Base-by-base conservation (phyloP, 441 rosid genomes). In the Flueggea neowawraea region DNA sequence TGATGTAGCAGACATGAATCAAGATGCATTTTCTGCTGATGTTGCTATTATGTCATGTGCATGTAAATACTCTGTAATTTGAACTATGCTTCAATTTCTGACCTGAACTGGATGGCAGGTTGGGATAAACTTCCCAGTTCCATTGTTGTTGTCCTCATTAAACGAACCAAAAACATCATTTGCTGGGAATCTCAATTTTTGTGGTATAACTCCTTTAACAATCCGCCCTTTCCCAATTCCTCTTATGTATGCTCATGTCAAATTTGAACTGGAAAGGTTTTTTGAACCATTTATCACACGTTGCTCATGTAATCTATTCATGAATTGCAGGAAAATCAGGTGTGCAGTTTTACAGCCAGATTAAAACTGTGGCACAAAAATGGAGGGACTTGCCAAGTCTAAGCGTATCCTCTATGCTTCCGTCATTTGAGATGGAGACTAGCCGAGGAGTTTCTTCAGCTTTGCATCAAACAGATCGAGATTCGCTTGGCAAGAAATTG, bases 91-190 rank as follows among this genome's bases (percentile, higher is more conserved):
- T 32, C 16, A 14, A 16, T 31, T 60, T 54, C 55, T 65, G 52
- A 65, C 68, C 10, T 53, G 41, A 60, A 67, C 17, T 54, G 54
- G 16, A 16, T 60, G 49, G 14, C 62, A 77, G 82, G 76, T 81
- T 60, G 76, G 80, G 17, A 76, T 81, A 66, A 67, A 81, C 62
- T 69, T 71, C 47, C 62, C 75, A 36, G 72, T 80, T 57, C 70
- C 78, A 52, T 60, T 69, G 61, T 75, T 73, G 2, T 58, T 67
- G 11, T 53, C 68, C 28, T 57, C 64, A 14, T 49, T 48, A 11
- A 58, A 48, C 11, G 75, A 63, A 32, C 16, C 56, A 22, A 66
- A 66, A 60, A 71, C 53, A 2, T 67, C 57, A 31, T 66, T 66
- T 54, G 72, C 65, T 33, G 72, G 71, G 22, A 55, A 67, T 58